These are phyloP conservation scores for Daldinia decipiens DNA, from an alignment of 495 filamentous ascomycete species.

Conservation along the genomic window DNA sequence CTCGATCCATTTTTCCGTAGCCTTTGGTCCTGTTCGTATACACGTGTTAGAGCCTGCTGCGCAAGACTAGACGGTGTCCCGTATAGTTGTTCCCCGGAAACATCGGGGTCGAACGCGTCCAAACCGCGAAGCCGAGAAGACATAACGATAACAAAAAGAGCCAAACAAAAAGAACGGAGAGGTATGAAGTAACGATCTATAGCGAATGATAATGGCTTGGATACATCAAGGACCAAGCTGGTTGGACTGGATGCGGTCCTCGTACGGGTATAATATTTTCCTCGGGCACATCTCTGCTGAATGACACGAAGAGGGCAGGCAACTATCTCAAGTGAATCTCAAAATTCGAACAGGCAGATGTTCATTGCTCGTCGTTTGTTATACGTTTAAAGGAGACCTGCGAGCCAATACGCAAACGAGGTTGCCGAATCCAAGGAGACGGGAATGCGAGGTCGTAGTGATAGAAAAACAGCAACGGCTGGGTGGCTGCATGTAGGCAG, in stretches of 20 bases:
- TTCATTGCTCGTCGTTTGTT: slow-evolving; percentile 32
- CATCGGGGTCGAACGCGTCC: slow-evolving; percentile 37
- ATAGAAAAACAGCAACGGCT: slow-evolving; percentile 36
- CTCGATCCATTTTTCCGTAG: slow-evolving; percentile 56
- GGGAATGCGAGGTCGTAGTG: slow-evolving; percentile 35
- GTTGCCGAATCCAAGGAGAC: slow-evolving; percentile 39
- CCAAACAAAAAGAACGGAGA: slow-evolving; percentile 5
- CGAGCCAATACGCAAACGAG: slow-evolving; percentile 40
- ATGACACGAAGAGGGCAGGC: slow-evolving; percentile 3
- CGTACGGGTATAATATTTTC: slow-evolving; percentile 21
- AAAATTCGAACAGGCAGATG: slow-evolving; percentile 15
- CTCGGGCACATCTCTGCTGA: slow-evolving; percentile 36
- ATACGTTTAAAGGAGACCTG: slow-evolving; percentile 12
- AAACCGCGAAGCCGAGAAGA: slow-evolving; percentile 48
- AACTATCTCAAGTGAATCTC: slow-evolving; percentile 9
- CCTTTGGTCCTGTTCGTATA: slow-evolving; percentile 65
- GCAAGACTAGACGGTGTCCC: slow-evolving; percentile 56
- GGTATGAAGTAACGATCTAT: slow-evolving; percentile 34
- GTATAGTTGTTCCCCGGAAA: slow-evolving; percentile 34
- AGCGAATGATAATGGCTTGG: slow-evolving; percentile 3
- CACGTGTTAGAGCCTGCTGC: slow-evolving; percentile 64
- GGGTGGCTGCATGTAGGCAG: slow-evolving; percentile 43
- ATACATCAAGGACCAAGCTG: slow-evolving; percentile 24
- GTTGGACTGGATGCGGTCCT: slow-evolving; percentile 27
- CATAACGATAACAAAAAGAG: slow-evolving; percentile 44